These are phyloP conservation scores for Zea luxurians DNA, from an alignment of 176 grass and related monocot species.

Conservation along the genomic window DNA sequence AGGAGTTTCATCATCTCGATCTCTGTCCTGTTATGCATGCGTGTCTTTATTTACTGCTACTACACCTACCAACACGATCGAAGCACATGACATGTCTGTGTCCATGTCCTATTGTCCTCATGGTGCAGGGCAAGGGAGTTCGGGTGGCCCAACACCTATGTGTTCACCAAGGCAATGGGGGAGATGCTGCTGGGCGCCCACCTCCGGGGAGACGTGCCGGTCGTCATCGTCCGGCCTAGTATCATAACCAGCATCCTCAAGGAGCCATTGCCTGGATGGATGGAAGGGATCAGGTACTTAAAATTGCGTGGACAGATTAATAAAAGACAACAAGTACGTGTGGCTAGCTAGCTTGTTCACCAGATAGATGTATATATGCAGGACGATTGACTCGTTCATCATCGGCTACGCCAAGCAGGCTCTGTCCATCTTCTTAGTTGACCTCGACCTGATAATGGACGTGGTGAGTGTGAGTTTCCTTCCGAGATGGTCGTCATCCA, in stretches of 20 bases:
- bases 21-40: too few species aligned
- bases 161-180: conserved; percentile 78
- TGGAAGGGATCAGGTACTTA: conserved; percentile 48
- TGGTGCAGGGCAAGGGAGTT: conserved; percentile 49
- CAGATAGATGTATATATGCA: background rate
- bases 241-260: conserved; percentile 66
- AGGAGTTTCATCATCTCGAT: too few species aligned
- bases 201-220: conserved; percentile 46
- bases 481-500: background rate
- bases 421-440: conserved; percentile 46
- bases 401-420: conserved; percentile 51
- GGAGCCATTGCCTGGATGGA: conserved; percentile 74
- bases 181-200: conserved; percentile 61
- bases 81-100: too few species aligned
- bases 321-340: too few species aligned
- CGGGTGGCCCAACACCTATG: conserved; percentile 82
- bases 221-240: conserved; percentile 63
- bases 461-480: conserved; percentile 31
- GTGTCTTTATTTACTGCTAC: too few species aligned
- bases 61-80: too few species aligned
- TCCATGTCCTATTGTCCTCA: too few species aligned
- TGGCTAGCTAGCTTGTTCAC: too few species aligned
- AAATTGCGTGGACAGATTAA: too few species aligned
- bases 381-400: conserved; percentile 62
- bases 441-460: conserved; percentile 49